phyloP scores from a whole-genome alignment of 345 rosid genomes.

The Zanthoxylum bungeanum region DNA sequence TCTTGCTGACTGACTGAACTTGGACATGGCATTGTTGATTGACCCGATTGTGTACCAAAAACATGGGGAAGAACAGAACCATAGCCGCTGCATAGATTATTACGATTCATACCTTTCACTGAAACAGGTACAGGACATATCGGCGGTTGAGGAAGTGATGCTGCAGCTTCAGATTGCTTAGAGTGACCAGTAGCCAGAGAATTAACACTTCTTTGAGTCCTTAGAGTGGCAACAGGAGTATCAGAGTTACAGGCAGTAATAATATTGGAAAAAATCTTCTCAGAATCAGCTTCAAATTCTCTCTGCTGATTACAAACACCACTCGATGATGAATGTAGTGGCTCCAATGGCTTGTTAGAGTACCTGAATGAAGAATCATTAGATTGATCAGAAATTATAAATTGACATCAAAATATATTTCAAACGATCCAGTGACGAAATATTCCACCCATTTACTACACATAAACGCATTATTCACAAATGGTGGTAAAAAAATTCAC shows the following conservation, averaged over 20 bases:
- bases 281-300: slow-evolving; percentile 25
- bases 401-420: background rate
- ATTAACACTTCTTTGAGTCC: slow-evolving; percentile 40
- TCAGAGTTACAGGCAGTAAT: slow-evolving; percentile 25
- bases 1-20: slow-evolving; percentile 59
- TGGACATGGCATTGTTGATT: slow-evolving; percentile 46
- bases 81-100: slow-evolving; percentile 32
- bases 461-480: background rate
- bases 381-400: slow-evolving; percentile 12
- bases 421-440: background rate
- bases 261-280: slow-evolving; percentile 27
- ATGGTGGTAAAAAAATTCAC: background rate
- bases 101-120: slow-evolving; percentile 36
- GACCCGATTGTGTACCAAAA: slow-evolving; percentile 31
- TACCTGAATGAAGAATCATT: slow-evolving; percentile 51
- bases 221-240: slow-evolving; percentile 37
- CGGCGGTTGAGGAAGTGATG: slow-evolving; percentile 39
- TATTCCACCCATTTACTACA: background rate
- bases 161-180: slow-evolving; percentile 37
- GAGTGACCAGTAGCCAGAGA: slow-evolving; percentile 31
- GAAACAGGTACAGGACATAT: slow-evolving; percentile 47
- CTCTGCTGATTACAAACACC: slow-evolving; percentile 22
- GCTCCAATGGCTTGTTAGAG: slow-evolving; percentile 42
- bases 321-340: slow-evolving; percentile 34
- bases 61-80: slow-evolving; percentile 42